A percentile compares a stretch with the other conserved stretches of the same genome.
Conservation (phyloP, 148 eudicot species). For the Chenopodium berlandieri region DNA sequence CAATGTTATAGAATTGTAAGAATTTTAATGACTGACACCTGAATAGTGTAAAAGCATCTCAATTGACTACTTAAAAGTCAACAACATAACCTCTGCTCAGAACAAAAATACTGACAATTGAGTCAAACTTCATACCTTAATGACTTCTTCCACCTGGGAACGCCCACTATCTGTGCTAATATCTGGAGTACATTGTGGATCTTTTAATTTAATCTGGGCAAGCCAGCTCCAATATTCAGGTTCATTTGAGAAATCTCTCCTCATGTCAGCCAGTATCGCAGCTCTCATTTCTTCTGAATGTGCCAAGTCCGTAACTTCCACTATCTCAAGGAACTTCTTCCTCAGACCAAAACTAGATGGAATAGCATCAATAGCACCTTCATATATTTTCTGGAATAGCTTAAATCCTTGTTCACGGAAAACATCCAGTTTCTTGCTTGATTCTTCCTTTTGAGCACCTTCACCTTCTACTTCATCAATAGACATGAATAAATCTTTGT, state of each 20-base stretch:
- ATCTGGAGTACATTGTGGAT: constrained; percentile 25
- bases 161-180: constrained; percentile 30
- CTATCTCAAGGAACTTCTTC: constrained; percentile 63
- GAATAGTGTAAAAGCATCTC: neutral
- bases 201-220: constrained; percentile 46
- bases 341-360: constrained; percentile 69
- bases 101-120: neutral
- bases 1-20: neutral
- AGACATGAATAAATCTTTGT: constrained; percentile 69
- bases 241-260: constrained; percentile 60
- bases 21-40: neutral
- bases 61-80: neutral
- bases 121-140: constrained; percentile 44
- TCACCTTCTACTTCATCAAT: constrained; percentile 45
- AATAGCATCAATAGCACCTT: constrained; percentile 61
- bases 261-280: constrained; percentile 69
- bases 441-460: constrained; percentile 41
- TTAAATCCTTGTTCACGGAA: constrained; percentile 57
- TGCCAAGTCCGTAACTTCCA: constrained; percentile 63
- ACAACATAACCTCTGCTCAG: neutral
- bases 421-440: constrained; percentile 42
- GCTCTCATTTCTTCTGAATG: constrained; percentile 66
- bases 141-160: constrained; percentile 47
- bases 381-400: constrained; percentile 59
- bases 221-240: constrained; percentile 89